Evolutionary conservation across 805 yeast species (phyloP), one percentile per base, ranked within the genome.

Genomic region (Candida gorgasii): DNA sequence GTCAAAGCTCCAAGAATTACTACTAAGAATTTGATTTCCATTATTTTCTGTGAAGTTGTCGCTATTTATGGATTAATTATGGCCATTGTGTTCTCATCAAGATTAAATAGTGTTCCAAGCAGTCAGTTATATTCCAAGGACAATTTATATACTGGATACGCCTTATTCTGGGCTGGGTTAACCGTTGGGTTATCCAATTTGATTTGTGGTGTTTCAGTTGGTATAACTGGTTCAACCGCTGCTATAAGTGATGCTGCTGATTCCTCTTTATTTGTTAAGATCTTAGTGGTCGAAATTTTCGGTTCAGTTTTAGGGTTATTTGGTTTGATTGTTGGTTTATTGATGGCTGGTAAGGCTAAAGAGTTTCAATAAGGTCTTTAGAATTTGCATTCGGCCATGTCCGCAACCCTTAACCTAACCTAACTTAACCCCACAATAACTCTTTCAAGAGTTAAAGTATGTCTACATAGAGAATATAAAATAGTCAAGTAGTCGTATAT

Each of bases 171-270:
- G 99, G 99, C 97, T 18, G 99, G 99, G 20, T 60, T 90, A 39
- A 93, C 99, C 4, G 99, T 93, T 38, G 99, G 99, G 29, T 62
- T 87, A 23, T 82, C 95, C 57, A 93, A 93, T 67, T 78, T 93
- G 63, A 84, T 93, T 46, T 93, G 99, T 76, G 99, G 99, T 72
- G 74, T 93, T 43, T 92, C 97, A 3, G 99, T 93, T 37, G 99
- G 99, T 49, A 77, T 93, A 48, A 93, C 99, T 12, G 99, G 99
- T 37, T 84, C 98, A 18, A 93, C 97, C n/a, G 99, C 98, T 26
- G 99, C 99, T 30, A 80, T 93, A 48, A 81, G 95, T 33, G 99
- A 93, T 68, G 99, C 99, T 22, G 97, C 99, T 8, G 97, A 93
- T 70, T 82, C 97, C 17, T 78, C 96, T 3, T 73, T 93, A 51